Base-by-base conservation (phyloP, 139 green algal species). In the Mychonastes homosphaera region DNA sequence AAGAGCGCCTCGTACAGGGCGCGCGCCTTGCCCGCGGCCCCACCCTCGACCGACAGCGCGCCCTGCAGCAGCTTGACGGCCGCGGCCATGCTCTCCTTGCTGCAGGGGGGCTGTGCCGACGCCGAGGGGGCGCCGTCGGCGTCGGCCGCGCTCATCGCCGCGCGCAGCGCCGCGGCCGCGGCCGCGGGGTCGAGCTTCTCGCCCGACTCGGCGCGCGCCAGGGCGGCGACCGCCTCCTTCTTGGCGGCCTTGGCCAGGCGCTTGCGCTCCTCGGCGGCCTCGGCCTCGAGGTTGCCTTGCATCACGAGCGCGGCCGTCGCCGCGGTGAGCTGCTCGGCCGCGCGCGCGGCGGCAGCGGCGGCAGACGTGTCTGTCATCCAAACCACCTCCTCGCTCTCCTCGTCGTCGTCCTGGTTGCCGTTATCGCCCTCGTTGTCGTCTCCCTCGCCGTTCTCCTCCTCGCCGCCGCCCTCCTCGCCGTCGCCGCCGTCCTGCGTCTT, bases 311-410 rank as follows among this genome's bases (percentile, higher is more conserved):
- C 75, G 2, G 83, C 80, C 2, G 87, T 94, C 21, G 84, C 91
- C 2, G 65, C 67, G 0, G 79, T 92, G 52, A 98, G 78, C 76
- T 97, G 91, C 76, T 95, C 86, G 38, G 82, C 60, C 8, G 88
- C 90, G 28, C 91, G 81, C 4, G 63, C 48, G 5, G 63, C 56
- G 61, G 78, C 80, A n/a, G 83, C 87, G 6, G 78, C 85, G 21
- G 74, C 78, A 12, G 77, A 89, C 1, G 88, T 97, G 85, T 97
- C 91, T 0, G 90, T 95, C 75, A 85, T 77, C 88, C 90, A 97
- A 48, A 89, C 87, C 19, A 94, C 84, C 24, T 63, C 71, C 6
- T 74, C 70, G 21, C 56, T 59, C 21, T 70, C 70, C 19, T 70
- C 71, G n/a, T 56, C 55, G 30, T 45, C 55, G 51, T 44, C 26